Conservation (phyloP, 768 basidiomycete genomes). For the Xanthoconium purpureum region DNA sequence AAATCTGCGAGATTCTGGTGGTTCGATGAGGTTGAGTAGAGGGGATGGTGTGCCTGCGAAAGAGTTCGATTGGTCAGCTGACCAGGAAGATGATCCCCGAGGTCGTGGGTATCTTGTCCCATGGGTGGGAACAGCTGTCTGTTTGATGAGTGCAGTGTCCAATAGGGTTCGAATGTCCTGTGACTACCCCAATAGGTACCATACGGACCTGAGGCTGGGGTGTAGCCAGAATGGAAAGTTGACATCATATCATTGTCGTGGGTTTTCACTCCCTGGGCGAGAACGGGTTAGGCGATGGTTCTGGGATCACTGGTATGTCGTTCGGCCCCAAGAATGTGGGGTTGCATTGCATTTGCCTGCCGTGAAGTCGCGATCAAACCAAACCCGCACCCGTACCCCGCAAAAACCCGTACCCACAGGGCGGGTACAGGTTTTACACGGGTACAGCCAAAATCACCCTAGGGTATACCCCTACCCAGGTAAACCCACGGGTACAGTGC, state of each 20-base stretch:
- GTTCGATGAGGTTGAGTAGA: neutral
- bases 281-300: neutral
- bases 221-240: neutral
- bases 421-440: too few relatives aligned
- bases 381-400: too few relatives aligned
- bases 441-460: too few relatives aligned
- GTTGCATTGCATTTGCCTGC: neutral
- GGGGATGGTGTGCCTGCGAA: neutral
- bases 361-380: neutral
- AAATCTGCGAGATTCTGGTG: neutral
- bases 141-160: neutral
- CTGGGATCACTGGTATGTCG: neutral
- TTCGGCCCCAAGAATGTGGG: neutral
- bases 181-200: neutral
- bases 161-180: neutral
- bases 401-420: too few relatives aligned
- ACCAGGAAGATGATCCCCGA: neutral
- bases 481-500: too few relatives aligned
- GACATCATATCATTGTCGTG: neutral
- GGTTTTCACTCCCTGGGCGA: too few relatives aligned
- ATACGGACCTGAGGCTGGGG: too few relatives aligned
- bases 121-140: too few relatives aligned
- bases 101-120: neutral
- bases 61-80: neutral
- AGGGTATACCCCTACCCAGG: too few relatives aligned